These are phyloP conservation scores for Kitagawia praeruptora DNA, from an alignment of 129 eudicot species.

Conservation along the genomic window DNA sequence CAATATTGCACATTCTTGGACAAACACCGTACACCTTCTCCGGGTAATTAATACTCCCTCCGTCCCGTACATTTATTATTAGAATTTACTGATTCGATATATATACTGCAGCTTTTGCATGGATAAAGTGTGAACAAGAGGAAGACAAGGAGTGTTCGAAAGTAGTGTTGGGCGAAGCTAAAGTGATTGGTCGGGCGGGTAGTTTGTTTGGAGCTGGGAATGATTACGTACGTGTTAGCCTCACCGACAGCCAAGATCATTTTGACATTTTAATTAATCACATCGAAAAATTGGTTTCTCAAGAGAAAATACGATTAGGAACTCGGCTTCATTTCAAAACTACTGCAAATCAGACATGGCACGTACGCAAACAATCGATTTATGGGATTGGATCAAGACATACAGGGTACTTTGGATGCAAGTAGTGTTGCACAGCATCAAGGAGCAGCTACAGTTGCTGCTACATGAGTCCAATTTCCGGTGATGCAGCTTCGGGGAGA, in stretches of 20 bases:
- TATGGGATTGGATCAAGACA: neutral
- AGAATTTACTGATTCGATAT: neutral
- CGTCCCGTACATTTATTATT: no score
- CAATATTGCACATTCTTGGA: constrained; percentile 44
- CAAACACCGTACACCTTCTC: constrained; percentile 51
- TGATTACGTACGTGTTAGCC: neutral
- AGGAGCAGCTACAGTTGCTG: neutral
- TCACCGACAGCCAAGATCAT: neutral
- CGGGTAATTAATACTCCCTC: constrained; percentile 51
- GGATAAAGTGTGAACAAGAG: constrained; percentile 4
- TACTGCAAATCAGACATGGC: neutral
- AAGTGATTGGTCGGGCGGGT: constrained; percentile 5
- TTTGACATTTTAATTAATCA: neutral
- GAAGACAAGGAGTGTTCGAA: constrained; percentile 3
- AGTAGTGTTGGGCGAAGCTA: neutral
- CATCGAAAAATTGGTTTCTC: neutral
- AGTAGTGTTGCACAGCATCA: neutral
- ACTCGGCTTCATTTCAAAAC: neutral
- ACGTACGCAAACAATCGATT: neutral
- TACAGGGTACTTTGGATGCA: neutral
- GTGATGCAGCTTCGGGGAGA: no score
- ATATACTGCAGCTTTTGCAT: neutral
- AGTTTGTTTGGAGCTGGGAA: neutral
- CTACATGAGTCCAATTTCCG: neutral
- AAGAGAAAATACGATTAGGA: neutral